Base-by-base conservation (phyloP, 192 early-diverging fungal genomes). In the Lobosporangium transversale region DNA sequence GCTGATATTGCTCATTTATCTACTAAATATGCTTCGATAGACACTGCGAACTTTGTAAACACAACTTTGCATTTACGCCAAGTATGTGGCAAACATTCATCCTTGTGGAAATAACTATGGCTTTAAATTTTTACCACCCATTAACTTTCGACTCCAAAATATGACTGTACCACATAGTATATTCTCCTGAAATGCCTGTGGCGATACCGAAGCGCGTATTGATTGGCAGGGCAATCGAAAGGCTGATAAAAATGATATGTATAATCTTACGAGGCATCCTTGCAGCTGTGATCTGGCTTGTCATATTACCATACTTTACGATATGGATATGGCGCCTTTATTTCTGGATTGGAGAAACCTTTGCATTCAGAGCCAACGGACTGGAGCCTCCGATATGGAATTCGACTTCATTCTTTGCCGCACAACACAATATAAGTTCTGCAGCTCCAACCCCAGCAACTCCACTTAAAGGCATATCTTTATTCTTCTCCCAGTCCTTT, bases 21-120 rank as follows among this genome's bases (percentile, higher is more conserved):
- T n/a, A n/a, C n/a, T n/a, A n/a, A n/a, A n/a, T n/a, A n/a, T n/a
- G n/a, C n/a, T n/a, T n/a, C n/a, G n/a, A 36, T 73, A 87, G 85
- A 60, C 83, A 89, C 66, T 98, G 96, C 83, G 96, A 98, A 68
- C 84, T 98, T 2, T 98, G 96, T 79, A 90, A 92, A 36, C 81
- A 96, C 79, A 82, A 86, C 27, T 98, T 92, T 78, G 65, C 85
- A n/a, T 98, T 98, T 62, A 90, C 93, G 15, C 92, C 94, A 18
- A 87, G 89, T 91, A 85, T 43, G 87, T 75, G 3, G 18, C n/a
- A n/a, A n/a, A n/a, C 47, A 18, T 21, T 36, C 6, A 20, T 5
- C 1, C 9, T 8, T 21, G 33, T 17, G 36, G 14, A 40, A 4
- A 14, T 4, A 24, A 15, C n/a, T n/a, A n/a, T n/a, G n/a, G n/a